Conservation (phyloP, 2,329 filamentous ascomycete species). For the Colletotrichum gloeosporioides region DNA sequence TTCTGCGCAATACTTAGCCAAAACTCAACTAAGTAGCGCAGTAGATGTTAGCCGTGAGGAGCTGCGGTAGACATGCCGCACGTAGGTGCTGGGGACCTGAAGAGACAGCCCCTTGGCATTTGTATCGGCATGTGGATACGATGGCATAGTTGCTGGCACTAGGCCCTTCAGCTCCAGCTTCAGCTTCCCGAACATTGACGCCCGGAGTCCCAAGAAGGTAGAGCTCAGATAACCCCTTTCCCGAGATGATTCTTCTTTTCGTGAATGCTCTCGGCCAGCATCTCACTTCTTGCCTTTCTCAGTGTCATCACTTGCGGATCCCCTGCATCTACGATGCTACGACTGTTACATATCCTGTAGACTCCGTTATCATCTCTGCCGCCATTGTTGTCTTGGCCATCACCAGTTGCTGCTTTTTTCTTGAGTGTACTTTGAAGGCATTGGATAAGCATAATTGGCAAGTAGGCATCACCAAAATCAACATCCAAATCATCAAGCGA, state of each 20-base stretch:
- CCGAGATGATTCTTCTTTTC: background rate
- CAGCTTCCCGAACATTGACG: no score
- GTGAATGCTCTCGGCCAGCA: background rate
- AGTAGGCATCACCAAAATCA: background rate
- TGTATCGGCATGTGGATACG: background rate
- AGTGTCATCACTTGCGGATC: background rate
- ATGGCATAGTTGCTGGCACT: background rate
- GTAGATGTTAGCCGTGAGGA: background rate
- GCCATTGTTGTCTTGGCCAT: no score
- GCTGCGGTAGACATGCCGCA: background rate
- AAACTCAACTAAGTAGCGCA: background rate
- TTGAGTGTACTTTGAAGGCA: no score
- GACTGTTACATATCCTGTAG: rapidly evolving
- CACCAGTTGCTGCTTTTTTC: no score
- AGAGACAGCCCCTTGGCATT: background rate
- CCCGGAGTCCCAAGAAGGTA: no score
- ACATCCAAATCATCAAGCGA: background rate
- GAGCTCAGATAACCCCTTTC: background rate
- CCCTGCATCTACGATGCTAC: background rate
- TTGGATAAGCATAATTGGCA: background rate
- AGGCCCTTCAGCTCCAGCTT: background rate
- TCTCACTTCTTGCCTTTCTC: background rate
- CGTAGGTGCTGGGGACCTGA: background rate
- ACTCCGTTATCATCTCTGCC: background rate
- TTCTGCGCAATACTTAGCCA: background rate